These are phyloP conservation scores for Alternaria solani DNA, from an alignment of 2,329 filamentous ascomycete genomes.

Conservation along the genomic window DNA sequence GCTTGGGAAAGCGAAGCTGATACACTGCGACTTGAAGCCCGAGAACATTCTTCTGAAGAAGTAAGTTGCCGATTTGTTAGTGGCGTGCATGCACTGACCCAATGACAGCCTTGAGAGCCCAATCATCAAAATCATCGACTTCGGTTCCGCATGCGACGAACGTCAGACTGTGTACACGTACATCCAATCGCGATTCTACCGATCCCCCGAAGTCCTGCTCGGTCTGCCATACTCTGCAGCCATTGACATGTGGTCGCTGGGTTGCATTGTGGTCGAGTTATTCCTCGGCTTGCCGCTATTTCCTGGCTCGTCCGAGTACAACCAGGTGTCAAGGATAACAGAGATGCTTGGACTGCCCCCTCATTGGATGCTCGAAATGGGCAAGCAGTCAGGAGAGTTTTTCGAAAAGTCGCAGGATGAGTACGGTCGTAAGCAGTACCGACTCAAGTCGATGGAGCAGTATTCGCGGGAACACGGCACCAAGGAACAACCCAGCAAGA, in stretches of 20 bases:
- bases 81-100: slow-evolving; percentile 17
- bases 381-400: slow-evolving; percentile 96
- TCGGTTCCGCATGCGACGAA: slow-evolving; percentile 97
- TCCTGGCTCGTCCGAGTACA: slow-evolving; percentile 97
- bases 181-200: slow-evolving; percentile 97
- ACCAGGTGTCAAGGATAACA: slow-evolving; percentile 94
- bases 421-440: slow-evolving; percentile 87
- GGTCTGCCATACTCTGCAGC: slow-evolving; percentile 96
- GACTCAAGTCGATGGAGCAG: slow-evolving; percentile 96
- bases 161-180: slow-evolving; percentile 99
- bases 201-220: slow-evolving; percentile 94
- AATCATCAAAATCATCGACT: slow-evolving; percentile 99
- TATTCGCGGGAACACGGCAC: slow-evolving; percentile 95
- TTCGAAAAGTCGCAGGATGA: slow-evolving; percentile 94
- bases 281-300: slow-evolving; percentile 95
- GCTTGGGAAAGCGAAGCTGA: slow-evolving; percentile 93
- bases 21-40: slow-evolving; percentile 97
- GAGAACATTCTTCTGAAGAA: slow-evolving; percentile 99
- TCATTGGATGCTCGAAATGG: slow-evolving; percentile 99
- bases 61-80: slow-evolving; percentile 52
- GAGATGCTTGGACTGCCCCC: slow-evolving; percentile 98
- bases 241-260: slow-evolving; percentile 99
- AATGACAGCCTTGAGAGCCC: slow-evolving; percentile 81
- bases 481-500: slow-evolving; percentile 99
- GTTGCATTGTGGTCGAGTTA: slow-evolving; percentile 96